Evolutionary conservation across 768 basidiomycete species (phyloP).

Genomic region (Lactarius quietus): DNA sequence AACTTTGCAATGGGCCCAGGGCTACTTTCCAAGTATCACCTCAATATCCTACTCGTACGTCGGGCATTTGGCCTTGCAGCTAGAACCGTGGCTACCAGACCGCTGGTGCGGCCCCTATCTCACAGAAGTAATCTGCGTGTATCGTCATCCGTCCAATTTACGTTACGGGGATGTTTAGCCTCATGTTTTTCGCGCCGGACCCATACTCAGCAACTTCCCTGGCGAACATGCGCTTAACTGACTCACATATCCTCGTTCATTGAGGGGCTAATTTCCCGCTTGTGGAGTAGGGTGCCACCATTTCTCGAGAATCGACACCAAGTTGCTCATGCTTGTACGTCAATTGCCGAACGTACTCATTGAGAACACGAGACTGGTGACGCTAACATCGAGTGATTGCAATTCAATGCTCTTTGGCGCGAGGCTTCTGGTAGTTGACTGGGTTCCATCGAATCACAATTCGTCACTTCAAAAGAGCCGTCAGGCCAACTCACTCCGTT

Average conservation of each 20-base stretch:
- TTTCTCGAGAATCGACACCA: neutral
- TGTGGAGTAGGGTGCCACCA: slow-evolving; percentile 14
- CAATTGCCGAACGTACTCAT: slow-evolving; percentile 12
- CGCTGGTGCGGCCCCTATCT: slow-evolving; percentile 3
- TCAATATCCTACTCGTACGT: neutral
- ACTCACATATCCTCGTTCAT: neutral
- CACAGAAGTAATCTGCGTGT: neutral
- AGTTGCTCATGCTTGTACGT: slow-evolving; percentile 1
- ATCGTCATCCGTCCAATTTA: slow-evolving; percentile 6
- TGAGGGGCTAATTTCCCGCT: slow-evolving; percentile 8
- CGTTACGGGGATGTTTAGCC: slow-evolving; percentile 6
- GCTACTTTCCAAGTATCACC: neutral
- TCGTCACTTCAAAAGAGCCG: slow-evolving; percentile 14
- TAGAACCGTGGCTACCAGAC: neutral
- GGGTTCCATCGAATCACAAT: neutral
- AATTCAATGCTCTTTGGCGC: neutral
- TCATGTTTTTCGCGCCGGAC: slow-evolving; percentile 21
- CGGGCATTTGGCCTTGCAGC: neutral
- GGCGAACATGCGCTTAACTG: slow-evolving; percentile 2
- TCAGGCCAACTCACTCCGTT: neutral
- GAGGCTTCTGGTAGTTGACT: neutral
- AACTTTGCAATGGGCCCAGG: slow-evolving; percentile 3
- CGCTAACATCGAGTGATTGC: neutral
- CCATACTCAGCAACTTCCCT: slow-evolving; percentile 7
- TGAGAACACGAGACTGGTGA: slow-evolving; percentile 20